Evolutionary conservation across 75 land plant genomes (phyloP).

Genomic region (Selaginella tamariscina): DNA sequence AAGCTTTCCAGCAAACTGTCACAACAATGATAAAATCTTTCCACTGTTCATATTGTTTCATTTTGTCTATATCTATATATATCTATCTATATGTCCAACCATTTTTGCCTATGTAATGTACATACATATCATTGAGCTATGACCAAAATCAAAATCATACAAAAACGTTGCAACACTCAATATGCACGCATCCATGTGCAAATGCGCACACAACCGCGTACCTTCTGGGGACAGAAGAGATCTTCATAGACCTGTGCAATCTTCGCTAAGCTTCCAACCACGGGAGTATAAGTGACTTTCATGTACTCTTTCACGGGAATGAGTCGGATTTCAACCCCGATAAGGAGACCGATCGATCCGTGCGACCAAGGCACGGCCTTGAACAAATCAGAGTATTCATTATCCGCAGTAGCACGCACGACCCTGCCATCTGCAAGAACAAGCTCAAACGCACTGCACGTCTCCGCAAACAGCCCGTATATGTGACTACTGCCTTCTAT

Average conservation of each 20-base stretch:
- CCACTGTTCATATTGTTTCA: too few relatives aligned
- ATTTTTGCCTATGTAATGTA: too few relatives aligned
- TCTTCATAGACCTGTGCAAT: conserved; percentile 14
- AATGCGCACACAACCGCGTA: too few relatives aligned
- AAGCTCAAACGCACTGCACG: conserved; percentile 22
- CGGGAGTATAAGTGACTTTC: conserved; percentile 25
- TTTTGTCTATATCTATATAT: too few relatives aligned
- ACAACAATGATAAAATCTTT: too few relatives aligned
- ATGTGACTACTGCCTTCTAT: conserved; percentile 29
- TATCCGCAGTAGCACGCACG: conserved; percentile 27
- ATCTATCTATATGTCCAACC: too few relatives aligned
- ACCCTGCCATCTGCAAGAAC: conserved; percentile 24
- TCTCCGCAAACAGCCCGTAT: conserved; percentile 23
- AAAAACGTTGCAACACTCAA: too few relatives aligned
- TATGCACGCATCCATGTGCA: too few relatives aligned
- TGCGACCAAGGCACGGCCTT: conserved; percentile 31
- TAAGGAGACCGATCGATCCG: conserved; percentile 27
- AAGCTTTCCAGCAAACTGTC: too few relatives aligned
- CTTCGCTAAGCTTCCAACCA: conserved; percentile 15
- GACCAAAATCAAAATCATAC: not conserved
- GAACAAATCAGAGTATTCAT: conserved; percentile 25
- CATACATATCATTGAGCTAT: too few relatives aligned
- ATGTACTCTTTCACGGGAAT: conserved; percentile 27
- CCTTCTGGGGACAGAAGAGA: conserved; percentile 6
- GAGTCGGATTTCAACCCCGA: conserved; percentile 22